A percentile compares a stretch with the other conserved stretches of the same genome.
These are phyloP conservation scores for Seiridium unicorne DNA, from an alignment of 2,329 filamentous ascomycete genomes.

Conservation along the genomic window DNA sequence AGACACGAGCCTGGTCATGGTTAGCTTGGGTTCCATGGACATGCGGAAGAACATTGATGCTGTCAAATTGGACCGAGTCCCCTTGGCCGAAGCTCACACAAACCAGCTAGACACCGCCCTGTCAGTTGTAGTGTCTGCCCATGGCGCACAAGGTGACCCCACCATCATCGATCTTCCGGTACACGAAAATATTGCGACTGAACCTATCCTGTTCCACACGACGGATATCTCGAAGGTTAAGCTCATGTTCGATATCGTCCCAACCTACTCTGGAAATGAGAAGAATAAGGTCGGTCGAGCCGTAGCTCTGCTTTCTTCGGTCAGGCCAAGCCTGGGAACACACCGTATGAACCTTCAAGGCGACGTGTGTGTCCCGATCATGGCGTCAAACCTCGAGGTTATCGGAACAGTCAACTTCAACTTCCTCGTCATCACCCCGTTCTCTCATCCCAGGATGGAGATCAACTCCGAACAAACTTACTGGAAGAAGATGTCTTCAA, in stretches of 20 bases:
- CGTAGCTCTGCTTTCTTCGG: slow-evolving; percentile 81
- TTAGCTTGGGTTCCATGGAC: slow-evolving; percentile 94
- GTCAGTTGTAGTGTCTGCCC: slow-evolving; percentile 85
- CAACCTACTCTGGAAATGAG: slow-evolving; percentile 87
- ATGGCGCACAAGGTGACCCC: slow-evolving; percentile 80
- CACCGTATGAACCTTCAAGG: slow-evolving; percentile 91
- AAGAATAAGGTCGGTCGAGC: slow-evolving; percentile 87
- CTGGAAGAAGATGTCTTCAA: slow-evolving; percentile 88
- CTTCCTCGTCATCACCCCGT: slow-evolving; percentile 91
- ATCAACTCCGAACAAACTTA: slow-evolving; percentile 90
- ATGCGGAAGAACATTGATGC: slow-evolving; percentile 77
- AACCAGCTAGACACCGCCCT: slow-evolving; percentile 93
- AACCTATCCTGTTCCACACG: slow-evolving; percentile 87
- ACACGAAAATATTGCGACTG: slow-evolving; percentile 89
- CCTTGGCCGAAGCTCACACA: slow-evolving; percentile 81
- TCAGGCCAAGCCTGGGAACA: slow-evolving; percentile 78
- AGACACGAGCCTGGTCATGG: slow-evolving; percentile 83
- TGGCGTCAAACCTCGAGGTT: slow-evolving; percentile 80
- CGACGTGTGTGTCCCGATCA: slow-evolving; percentile 87
- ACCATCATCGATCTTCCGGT: slow-evolving; percentile 90
- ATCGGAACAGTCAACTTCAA: slow-evolving; percentile 97
- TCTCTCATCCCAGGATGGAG: slow-evolving; percentile 90
- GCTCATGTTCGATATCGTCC: slow-evolving; percentile 89
- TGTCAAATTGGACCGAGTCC: slow-evolving; percentile 85
- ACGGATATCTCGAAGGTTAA: slow-evolving; percentile 78